Base-by-base conservation (phyloP, 2,329 filamentous ascomycete genomes). In the Lachnellula cervina region DNA sequence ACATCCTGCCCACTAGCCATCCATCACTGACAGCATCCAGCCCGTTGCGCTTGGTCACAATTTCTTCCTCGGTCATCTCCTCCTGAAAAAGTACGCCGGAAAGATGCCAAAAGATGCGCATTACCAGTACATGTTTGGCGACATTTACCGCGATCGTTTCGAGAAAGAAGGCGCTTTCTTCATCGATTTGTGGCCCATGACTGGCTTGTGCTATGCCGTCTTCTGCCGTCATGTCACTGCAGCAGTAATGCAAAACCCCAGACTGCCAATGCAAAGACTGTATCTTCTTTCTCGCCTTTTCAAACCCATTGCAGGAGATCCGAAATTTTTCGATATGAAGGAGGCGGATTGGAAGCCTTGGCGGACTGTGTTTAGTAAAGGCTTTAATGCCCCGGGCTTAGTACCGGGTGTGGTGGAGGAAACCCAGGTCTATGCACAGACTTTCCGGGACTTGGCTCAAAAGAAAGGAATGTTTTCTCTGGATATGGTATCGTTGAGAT, bases 181-280 rank as follows among this genome's bases (percentile, higher is more conserved):
- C 45, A 37, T 66, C 25, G 64, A 66, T 42, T 21, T 62, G 2
- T 67, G 63, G 58, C 64, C 64, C 5, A 60, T 64, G 34, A 28
- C 38, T 14, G 46, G 32, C 17, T 61, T 62, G 8, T 55, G 59
- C 14, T 35, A 64, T 3, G 37, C 65, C 35, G 51, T 66, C 8
- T 50, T 54, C 17, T 58, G 58, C 14, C 59, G 64, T 1, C 53
- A 55, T 1, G 40, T 62, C 32, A 56, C 62, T 9, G 60, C 54
- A 25, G 59, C 66, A 54, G 57, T 54, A 16, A 57, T 49, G 2
- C 61, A 63, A 28, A 43, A 59, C 17, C 49, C 55, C 25, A 58
- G 52, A 38, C 50, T 61, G 3, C 19, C 35, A 11, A 28, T 49
- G 9, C 49, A 43, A 7, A 62, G 62, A 42, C 63, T 61, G 9